Percentiles rank a stretch among this genome's conserved stretches.
Conservation (phyloP, 2,329 filamentous ascomycete genomes). For the Neurospora sp. region DNA sequence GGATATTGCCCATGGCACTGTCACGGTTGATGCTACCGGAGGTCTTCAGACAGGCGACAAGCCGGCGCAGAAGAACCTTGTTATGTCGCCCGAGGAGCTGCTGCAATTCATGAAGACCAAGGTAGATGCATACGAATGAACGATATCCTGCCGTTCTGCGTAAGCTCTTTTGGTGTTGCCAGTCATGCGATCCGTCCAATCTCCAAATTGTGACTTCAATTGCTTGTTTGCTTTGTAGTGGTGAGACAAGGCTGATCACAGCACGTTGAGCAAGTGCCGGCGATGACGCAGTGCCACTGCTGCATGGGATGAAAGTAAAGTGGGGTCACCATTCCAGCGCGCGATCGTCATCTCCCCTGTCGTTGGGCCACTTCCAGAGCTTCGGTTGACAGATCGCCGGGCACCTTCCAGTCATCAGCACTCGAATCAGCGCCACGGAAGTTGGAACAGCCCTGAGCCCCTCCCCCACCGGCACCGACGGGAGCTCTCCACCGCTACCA, state of each 20-base stretch:
- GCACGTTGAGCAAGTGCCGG: not conserved
- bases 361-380: not conserved
- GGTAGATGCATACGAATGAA: constrained; percentile 38
- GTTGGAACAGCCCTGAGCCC: not conserved
- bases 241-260: not conserved
- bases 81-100: constrained; percentile 34
- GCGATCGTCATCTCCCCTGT: not conserved
- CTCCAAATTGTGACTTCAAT: not conserved
- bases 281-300: constrained; percentile 5
- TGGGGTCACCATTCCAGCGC: not conserved
- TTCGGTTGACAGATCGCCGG: not conserved
- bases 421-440: not conserved
- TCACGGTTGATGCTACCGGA: constrained; percentile 37
- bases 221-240: not conserved
- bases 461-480: not conserved
- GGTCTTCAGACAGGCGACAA: constrained; percentile 22
- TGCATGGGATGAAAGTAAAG: not conserved
- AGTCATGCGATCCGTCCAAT: not conserved
- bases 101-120: constrained; percentile 34
- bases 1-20: constrained; percentile 48
- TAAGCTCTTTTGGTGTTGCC: not conserved
- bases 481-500: not conserved
- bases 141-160: not conserved
- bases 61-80: constrained; percentile 21
- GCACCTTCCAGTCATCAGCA: not conserved